Base-by-base conservation (phyloP, 768 basidiomycete species). In the Tulasnella sp. region DNA sequence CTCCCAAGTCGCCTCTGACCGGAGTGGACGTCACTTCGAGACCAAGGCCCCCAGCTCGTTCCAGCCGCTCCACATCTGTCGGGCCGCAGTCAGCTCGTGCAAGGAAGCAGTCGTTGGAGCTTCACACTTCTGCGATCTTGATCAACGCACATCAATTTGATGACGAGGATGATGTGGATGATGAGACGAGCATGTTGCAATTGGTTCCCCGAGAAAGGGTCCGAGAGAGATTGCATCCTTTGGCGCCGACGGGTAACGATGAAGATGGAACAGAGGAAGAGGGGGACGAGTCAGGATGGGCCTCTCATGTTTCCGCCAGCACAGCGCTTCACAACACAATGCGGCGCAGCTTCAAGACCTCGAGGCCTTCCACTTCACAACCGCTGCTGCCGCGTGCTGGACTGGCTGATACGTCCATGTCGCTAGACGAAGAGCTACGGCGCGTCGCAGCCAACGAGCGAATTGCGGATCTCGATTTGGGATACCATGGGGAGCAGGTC, bases 381-480 rank as follows among this genome's bases (percentile, higher is more conserved):
- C 30, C 42, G 24, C 10, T 42, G 2, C 25, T 15, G 9, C 42
- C 29, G 25, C 54, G 45, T 21, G 24, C 30, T 45, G 34, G 25
- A 19, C 27, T 19, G 41, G 19, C 54, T 10, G 54, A 24, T 3
- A 30, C 9, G 4, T 59, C 57, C 25, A 1, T 59, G 21, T 49
- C 57, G 10, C 49, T 59, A 46, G 57, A 59, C 21, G 57, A 59
- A 51, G 57, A 59, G 38, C 15, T 59, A 3, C 57, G 57, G 10
- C 46, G 57, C 21, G 57, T 59, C 25, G 38, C 54, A 25, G 54
- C 30, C 24, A 56, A 59, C 48, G 57, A 59, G n/a, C 54, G 54
- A 15, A 56, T 56, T 42, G 54, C 43, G 3, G 48, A 59, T 4
- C n/a, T 59, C 29, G 46, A 59, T 12, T 22, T 51, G 22, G 50